phyloP scores from a whole-genome alignment of 2,329 filamentous ascomycete genomes.

The Scolecobasidium constrictum region DNA sequence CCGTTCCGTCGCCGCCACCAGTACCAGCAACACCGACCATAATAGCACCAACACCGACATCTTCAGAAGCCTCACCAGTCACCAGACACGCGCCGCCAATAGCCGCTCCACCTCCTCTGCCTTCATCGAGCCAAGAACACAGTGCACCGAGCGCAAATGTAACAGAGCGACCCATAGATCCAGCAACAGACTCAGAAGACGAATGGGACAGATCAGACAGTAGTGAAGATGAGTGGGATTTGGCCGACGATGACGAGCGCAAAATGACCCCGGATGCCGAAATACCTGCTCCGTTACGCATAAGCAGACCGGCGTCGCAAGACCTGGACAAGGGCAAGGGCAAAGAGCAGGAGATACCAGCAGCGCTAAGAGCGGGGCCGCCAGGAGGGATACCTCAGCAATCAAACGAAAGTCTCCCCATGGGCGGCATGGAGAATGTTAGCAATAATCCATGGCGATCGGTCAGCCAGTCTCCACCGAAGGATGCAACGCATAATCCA shows the following conservation, averaged over 20 bases:
- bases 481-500: conserved; percentile 3
- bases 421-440: not conserved
- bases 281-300: conserved; percentile 7
- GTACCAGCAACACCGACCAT: not conserved
- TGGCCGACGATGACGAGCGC: conserved; percentile 16
- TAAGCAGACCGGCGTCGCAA: conserved; percentile 8
- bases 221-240: conserved; percentile 3
- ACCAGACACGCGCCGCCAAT: not conserved
- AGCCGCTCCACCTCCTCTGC: not conserved
- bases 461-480: conserved; percentile 1
- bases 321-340: conserved; percentile 1
- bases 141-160: too few relatives aligned
- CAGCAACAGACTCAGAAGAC: conserved; percentile 11
- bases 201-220: conserved; percentile 13
- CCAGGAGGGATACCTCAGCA: conserved; percentile 7
- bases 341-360: conserved; percentile 12
- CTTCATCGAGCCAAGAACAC: not conserved
- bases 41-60: not conserved
- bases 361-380: conserved; percentile 13
- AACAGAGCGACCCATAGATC: conserved; percentile 1
- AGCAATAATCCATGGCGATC: conserved; percentile 5
- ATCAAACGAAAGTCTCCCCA: conserved; percentile 9
- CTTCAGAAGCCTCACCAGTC: conserved; percentile 1
- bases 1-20: not conserved
- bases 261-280: conserved; percentile 7